phyloP scores from a whole-genome alignment of 768 basidiomycete species.

The Cubamyces lactineus region DNA sequence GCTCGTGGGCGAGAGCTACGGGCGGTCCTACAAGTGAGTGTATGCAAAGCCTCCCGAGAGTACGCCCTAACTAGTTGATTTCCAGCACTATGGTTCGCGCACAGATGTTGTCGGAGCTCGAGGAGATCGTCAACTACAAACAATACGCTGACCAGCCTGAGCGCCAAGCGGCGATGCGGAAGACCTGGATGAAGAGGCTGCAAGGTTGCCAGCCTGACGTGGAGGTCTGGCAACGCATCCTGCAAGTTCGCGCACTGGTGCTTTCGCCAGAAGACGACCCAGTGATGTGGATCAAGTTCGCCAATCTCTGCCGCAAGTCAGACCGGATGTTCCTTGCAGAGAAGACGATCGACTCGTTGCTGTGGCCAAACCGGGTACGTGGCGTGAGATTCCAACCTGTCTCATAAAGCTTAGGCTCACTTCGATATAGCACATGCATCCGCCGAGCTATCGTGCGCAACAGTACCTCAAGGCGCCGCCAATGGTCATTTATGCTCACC shows the following conservation, averaged over 20 bases:
- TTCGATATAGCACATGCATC: constrained; percentile 38
- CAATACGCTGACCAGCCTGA: constrained; percentile 93
- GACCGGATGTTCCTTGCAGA: constrained; percentile 95
- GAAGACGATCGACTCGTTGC: constrained; percentile 92
- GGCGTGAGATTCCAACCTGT: background rate
- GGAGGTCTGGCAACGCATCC: constrained; percentile 97
- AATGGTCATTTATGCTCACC: constrained; percentile 92
- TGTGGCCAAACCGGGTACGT: constrained; percentile 71
- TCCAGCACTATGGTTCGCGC: constrained; percentile 91
- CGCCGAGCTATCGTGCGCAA: constrained; percentile 50
- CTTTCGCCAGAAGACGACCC: constrained; percentile 92
- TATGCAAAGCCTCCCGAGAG: background rate
- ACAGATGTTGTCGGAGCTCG: constrained; percentile 97
- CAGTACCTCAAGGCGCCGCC: constrained; percentile 80
- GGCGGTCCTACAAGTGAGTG: constrained; percentile 91
- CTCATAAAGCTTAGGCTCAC: background rate
- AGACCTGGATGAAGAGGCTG: constrained; percentile 99
- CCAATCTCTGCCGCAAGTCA: constrained; percentile 94
- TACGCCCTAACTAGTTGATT: constrained; percentile 14
- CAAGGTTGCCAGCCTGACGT: constrained; percentile 98
- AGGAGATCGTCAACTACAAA: constrained; percentile 97
- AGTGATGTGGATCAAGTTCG: constrained; percentile 99
- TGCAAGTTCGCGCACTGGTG: constrained; percentile 94
- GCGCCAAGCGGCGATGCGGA: constrained; percentile 85
- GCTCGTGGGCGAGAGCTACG: constrained; percentile 94